Percentiles rank a stretch among this genome's conserved stretches.
These are phyloP conservation scores for Lolium multiflorum DNA, from an alignment of 176 grass and related monocot genomes.

Conservation along the genomic window DNA sequence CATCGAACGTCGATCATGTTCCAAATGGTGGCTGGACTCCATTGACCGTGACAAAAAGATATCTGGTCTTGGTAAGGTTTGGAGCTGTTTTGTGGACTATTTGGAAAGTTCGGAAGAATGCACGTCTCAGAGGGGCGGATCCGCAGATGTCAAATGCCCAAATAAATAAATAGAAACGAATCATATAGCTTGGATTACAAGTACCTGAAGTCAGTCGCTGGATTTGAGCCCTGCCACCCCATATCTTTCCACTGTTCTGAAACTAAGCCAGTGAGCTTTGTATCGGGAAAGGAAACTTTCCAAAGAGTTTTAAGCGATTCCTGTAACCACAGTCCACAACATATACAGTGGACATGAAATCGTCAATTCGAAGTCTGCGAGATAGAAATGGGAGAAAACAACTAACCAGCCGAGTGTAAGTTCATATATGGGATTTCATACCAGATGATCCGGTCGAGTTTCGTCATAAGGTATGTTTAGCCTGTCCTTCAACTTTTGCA, in stretches of 20 bases:
- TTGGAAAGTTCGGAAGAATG: not conserved
- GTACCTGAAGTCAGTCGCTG: slow-evolving; percentile 93
- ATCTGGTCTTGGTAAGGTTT: not conserved
- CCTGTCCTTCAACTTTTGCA: slow-evolving; percentile 85
- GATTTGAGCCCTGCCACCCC: slow-evolving; percentile 89
- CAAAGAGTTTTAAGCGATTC: slow-evolving; percentile 84
- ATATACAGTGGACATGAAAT: not conserved
- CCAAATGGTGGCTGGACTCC: not conserved
- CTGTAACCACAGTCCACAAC: slow-evolving; percentile 47
- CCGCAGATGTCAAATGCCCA: not conserved
- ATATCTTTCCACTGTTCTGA: slow-evolving; percentile 97
- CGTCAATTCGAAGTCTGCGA: not conserved
- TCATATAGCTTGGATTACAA: not conserved
- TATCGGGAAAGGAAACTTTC: slow-evolving; percentile 74
- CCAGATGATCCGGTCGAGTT: slow-evolving; percentile 74
- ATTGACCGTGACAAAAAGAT: not conserved
- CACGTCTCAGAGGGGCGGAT: not conserved
- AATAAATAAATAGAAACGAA: not conserved
- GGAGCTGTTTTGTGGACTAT: not conserved
- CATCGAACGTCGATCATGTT: not conserved
- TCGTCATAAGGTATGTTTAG: slow-evolving; percentile 85
- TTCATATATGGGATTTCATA: slow-evolving; percentile 33
- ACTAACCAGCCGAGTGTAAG: not conserved
- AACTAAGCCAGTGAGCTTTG: slow-evolving; percentile 68
- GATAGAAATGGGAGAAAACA: not conserved